Base-by-base conservation (phyloP, 2,329 filamentous ascomycete genomes). In the Colletotrichum tamarilloi region DNA sequence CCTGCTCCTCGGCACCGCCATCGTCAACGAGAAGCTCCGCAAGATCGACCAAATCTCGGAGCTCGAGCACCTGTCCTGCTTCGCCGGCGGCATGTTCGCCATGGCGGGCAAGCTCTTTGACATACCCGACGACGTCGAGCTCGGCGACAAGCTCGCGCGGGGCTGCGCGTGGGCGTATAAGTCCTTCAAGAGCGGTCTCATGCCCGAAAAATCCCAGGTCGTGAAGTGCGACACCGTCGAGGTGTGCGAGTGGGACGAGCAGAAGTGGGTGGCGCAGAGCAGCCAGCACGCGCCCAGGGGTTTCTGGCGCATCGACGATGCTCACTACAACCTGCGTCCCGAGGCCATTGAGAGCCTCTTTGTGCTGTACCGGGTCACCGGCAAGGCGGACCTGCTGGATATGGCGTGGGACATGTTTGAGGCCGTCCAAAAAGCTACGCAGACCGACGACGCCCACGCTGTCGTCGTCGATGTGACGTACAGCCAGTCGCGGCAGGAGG, bases 261-360 rank as follows among this genome's bases (percentile, higher is more conserved):
- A 78, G 6, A 71, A 63, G 32, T 75, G 74, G 74, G 55, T 26
- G 22, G 56, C 56, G 19, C 78, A 75, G 38, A 78, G 77, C 55
- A 77, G 79, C 8, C 74, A 78, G 1, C 74, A 75, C 7, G 67
- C 80, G 9, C 78, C 82, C 5, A 86, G 88, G 9, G 93, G 94
- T 0, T 95, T 94, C 80, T 91, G 87, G 65, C 88, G 91, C 75
- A 82, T 84, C 24, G 86, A 82, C 0, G 87, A 89, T 63, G 79
- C 87, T 0, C 83, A 85, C 5, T 90, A 89, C 73, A 80, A 87
- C 24, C 82, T 90, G 32, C 81, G 88, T 0, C 85, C 86, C 0
- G 86, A 88, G 74, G 87, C 86, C n/a, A 84, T 88, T 56, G 87
- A 88, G 79, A 87, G 85, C 76, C 82, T 90, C n/a, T 90, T 90